Base-by-base conservation (phyloP, 805 yeast species). In the Barnettozyma populi region DNA sequence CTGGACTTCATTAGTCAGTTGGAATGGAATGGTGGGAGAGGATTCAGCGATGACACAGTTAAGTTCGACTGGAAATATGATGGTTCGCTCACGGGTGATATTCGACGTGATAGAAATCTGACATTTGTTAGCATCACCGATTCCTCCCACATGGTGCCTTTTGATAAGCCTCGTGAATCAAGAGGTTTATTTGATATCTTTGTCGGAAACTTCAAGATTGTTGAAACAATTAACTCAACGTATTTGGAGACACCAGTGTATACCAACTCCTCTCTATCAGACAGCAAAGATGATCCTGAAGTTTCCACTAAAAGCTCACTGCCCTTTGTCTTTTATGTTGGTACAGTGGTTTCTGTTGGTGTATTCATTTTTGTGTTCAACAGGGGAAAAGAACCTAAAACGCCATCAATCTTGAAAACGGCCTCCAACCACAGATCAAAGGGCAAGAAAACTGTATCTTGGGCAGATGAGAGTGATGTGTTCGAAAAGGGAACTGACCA, bases 101-200 rank as follows among this genome's bases (percentile, higher is more conserved):
- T 74, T 39, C 65, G 63, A 75, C 79, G 51, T 56, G 90, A 82
- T 42, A 73, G 87, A 52, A 87, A 88, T 59, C 70, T 92, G 58
- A 84, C 96, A 0, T 85, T 84, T 62, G 80, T 86, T 29, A 79
- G 80, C 48, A 79, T 92, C 2, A 78, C 67, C 62, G 79, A 87
- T 56, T 80, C 96, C 0, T 84, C 96, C 4, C 98, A 94, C 62
- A 92, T 94, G 98, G 94, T 90, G 23, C 96, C 98, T 1, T 83
- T 78, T 54, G 97, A 90, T 62, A 68, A 78, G 45, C 86, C 94
- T 2, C 79, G 74, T 41, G 73, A 77, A 24, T 77, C 90, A 7
- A 73, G 90, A 54, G 88, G 89, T 16, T 66, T 90, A 51, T 67
- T 90, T 36, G 90, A 88, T 46, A 62, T 71, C n/a, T 52, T 60